Conservation (phyloP, 1,284 basidiomycete species). For the Apiotrichum veenhuisii region DNA sequence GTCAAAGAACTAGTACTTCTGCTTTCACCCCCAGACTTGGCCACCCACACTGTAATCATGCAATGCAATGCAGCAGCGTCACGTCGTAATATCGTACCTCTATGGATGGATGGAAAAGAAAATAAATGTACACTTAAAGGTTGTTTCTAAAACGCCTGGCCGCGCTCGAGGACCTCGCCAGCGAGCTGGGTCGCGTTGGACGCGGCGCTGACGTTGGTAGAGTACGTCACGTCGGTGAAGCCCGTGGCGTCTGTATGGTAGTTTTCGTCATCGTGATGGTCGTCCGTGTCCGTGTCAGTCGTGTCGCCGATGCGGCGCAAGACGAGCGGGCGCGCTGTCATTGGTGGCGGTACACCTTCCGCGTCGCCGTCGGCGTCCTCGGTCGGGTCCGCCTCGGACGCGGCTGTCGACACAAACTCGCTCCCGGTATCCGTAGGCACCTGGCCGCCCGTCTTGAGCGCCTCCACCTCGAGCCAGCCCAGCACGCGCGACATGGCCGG, state of each 20-base stretch:
- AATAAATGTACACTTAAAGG: background rate
- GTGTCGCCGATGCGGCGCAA: background rate
- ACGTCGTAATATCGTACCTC: background rate
- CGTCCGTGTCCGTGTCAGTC: background rate
- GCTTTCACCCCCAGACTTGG: background rate
- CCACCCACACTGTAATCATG: background rate
- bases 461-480: constrained; percentile 34
- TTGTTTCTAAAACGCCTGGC: background rate
- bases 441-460: background rate
- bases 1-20: no score
- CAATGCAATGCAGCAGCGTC: background rate
- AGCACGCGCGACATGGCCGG: constrained; percentile 29
- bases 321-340: background rate
- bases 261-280: background rate
- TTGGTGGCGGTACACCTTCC: background rate
- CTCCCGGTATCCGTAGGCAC: background rate
- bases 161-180: constrained; percentile 1
- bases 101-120: background rate
- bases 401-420: constrained; percentile 1
- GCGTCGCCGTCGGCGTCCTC: background rate
- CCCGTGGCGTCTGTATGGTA: background rate
- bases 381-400: background rate
- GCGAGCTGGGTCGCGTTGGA: constrained; percentile 4
- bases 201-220: constrained; percentile 1
- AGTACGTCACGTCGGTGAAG: background rate